phyloP scores from a whole-genome alignment of 2,329 filamentous ascomycete species.

The Elsinoe fawcettii region DNA sequence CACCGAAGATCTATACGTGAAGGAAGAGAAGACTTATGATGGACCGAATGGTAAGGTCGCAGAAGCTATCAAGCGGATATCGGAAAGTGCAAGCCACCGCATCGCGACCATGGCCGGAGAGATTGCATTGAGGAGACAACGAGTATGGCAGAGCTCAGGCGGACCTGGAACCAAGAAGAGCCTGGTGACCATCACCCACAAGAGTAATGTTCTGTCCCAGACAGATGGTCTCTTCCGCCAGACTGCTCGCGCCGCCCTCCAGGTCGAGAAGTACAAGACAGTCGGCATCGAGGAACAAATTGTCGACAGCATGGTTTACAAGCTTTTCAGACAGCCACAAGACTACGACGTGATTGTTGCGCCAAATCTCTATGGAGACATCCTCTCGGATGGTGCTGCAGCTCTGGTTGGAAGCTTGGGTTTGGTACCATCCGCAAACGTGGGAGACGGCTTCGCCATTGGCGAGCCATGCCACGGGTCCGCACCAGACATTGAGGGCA shows the following conservation, averaged over 20 bases:
- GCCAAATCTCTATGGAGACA: slow-evolving; percentile 95
- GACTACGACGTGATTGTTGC: slow-evolving; percentile 98
- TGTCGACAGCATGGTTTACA: slow-evolving; percentile 99
- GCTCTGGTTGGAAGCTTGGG: slow-evolving; percentile 87
- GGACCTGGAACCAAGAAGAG: slow-evolving; percentile 53
- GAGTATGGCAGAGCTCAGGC: slow-evolving; percentile 57
- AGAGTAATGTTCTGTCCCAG: slow-evolving; percentile 93
- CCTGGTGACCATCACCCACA: slow-evolving; percentile 94
- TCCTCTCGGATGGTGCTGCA: slow-evolving; percentile 89
- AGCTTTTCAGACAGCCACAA: slow-evolving; percentile 91
- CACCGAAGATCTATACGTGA: slow-evolving; percentile 97
- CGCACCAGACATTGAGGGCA: slow-evolving; percentile 89
- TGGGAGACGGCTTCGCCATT: slow-evolving; percentile 88
- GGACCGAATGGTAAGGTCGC: slow-evolving; percentile 71
- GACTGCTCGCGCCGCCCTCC: slow-evolving; percentile 66
- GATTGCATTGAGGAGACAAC: slow-evolving; percentile 80
- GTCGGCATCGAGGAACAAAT: slow-evolving; percentile 90
- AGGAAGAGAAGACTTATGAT: slow-evolving; percentile 82
- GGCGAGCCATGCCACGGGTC: slow-evolving; percentile 97
- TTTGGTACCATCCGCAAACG: slow-evolving; percentile 89
- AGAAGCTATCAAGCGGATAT: slow-evolving; percentile 96
- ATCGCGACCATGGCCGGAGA: slow-evolving; percentile 93
- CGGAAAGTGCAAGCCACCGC: slow-evolving; percentile 70
- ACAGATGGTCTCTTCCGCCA: slow-evolving; percentile 93
- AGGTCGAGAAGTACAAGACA: slow-evolving; percentile 53